Evolutionary conservation across 225 moss, liverwort and hornwort genomes (phyloP).

Genomic region (Anthoceros angustus): DNA sequence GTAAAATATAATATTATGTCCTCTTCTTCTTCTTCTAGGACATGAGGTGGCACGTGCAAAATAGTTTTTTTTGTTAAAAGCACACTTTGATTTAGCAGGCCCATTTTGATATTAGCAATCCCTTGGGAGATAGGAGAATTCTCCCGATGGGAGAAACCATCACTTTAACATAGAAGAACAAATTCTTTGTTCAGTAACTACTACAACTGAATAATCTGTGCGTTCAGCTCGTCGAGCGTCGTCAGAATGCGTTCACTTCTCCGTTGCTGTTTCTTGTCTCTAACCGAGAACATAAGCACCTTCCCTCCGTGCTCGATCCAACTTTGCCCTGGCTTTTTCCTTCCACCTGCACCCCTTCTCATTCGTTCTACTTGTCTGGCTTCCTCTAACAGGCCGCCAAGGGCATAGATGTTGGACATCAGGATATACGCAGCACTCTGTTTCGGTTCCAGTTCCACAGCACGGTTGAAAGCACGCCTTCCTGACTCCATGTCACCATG

Average conservation of each 20-base stretch:
- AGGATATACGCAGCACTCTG: slow-evolving; percentile 2
- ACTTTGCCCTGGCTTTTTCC: not conserved
- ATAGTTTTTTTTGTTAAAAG: too few species aligned
- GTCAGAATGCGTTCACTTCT: not conserved
- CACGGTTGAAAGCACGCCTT: not conserved
- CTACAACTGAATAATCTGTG: not conserved
- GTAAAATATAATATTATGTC: too few species aligned
- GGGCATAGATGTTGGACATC: not conserved
- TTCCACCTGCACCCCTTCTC: not conserved
- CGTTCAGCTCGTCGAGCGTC: not conserved
- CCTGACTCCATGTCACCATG: not conserved
- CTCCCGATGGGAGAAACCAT: too few species aligned
- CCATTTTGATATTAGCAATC: too few species aligned
- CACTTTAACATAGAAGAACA: too few species aligned
- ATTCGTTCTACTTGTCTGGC: not conserved
- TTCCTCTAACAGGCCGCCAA: not conserved
- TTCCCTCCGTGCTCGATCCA: not conserved
- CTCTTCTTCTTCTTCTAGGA: too few species aligned
- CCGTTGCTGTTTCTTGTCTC: not conserved
- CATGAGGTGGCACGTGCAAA: too few species aligned
- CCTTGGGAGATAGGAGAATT: too few species aligned
- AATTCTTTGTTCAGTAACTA: too few species aligned
- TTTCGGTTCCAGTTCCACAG: slow-evolving; percentile 1
- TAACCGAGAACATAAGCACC: not conserved
- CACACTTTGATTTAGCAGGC: too few species aligned